Percentiles rank a stretch among this genome's conserved stretches.
phyloP scores from a whole-genome alignment of 2,329 filamentous ascomycete species.

The Epichloe coenophiala region DNA sequence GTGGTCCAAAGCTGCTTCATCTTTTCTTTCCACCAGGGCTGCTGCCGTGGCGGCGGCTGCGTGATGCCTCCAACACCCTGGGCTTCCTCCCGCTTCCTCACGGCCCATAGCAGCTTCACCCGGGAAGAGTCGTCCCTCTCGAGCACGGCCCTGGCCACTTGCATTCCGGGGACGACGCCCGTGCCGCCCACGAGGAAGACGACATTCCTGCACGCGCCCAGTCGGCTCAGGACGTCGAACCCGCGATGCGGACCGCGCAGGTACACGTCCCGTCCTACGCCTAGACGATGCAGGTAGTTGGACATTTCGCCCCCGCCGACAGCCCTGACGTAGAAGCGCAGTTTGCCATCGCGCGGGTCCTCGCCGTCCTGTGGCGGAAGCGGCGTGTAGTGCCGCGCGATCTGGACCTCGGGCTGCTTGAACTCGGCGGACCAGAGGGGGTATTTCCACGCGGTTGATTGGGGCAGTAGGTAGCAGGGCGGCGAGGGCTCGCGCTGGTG shows the following conservation, averaged over 20 bases:
- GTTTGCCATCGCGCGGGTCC: conserved; percentile 22
- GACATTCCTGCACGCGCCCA: conserved; percentile 29
- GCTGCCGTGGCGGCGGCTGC: neutral
- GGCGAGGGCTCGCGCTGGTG: conserved; percentile 14
- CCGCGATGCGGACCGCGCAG: conserved; percentile 69
- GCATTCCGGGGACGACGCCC: conserved; percentile 79
- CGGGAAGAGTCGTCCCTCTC: conserved; percentile 17
- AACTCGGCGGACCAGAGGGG: conserved; percentile 83
- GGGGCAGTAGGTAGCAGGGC: conserved; percentile 13
- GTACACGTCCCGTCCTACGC: conserved; percentile 51
- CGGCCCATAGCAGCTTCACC: conserved; percentile 72
- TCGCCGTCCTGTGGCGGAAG: conserved; percentile 41
- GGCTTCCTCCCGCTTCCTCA: conserved; percentile 45
- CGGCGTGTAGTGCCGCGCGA: conserved; percentile 83
- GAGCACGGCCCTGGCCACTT: conserved; percentile 55
- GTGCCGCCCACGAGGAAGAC: conserved; percentile 88
- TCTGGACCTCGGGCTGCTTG: conserved; percentile 89
- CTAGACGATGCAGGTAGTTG: conserved; percentile 59
- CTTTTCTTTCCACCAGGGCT: conserved; percentile 18
- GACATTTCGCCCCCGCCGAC: conserved; percentile 77
- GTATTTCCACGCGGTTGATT: conserved; percentile 19
- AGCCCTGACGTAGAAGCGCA: conserved; percentile 68
- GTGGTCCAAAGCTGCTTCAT: conserved; percentile 7
- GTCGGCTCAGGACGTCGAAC: conserved; percentile 32
- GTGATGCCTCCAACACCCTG: conserved; percentile 11